These are phyloP conservation scores for Calonectria pseudoreteaudii DNA, from an alignment of 2,329 filamentous ascomycete species.

Conservation along the genomic window DNA sequence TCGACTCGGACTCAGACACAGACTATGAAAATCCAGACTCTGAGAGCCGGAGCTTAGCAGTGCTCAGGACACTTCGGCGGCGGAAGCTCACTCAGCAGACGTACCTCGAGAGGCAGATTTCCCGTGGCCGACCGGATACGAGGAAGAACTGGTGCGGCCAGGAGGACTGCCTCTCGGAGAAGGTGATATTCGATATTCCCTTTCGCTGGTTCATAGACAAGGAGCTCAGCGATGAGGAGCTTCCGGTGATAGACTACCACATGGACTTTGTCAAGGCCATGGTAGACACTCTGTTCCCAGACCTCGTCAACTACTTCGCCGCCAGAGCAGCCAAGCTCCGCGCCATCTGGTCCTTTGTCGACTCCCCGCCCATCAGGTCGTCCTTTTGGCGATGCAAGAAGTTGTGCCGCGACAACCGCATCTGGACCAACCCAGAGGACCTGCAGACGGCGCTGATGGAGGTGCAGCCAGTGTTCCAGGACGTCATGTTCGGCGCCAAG, in stretches of 20 bases:
- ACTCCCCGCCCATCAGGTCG: conserved; percentile 40
- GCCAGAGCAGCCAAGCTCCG: conserved; percentile 26
- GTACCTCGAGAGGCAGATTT: conserved; percentile 30
- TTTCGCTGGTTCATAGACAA: conserved; percentile 12
- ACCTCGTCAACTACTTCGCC: conserved; percentile 3
- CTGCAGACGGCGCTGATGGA: conserved; percentile 23
- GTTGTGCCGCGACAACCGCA: background rate
- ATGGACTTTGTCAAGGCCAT: conserved; percentile 34
- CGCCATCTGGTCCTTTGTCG: conserved; percentile 38
- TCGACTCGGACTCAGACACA: background rate
- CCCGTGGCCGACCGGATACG: conserved; percentile 33
- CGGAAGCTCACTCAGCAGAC: conserved; percentile 2
- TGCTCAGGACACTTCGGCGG: background rate
- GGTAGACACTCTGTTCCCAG: conserved; percentile 27
- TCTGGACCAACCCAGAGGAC: conserved; percentile 4
- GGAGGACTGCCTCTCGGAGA: conserved; percentile 26
- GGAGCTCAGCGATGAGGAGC: conserved; percentile 7
- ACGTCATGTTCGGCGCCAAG: conserved; percentile 35
- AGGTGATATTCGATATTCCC: conserved; percentile 24
- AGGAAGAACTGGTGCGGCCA: conserved; percentile 32
- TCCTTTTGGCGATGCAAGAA: conserved; percentile 36
- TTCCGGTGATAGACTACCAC: conserved; percentile 30
- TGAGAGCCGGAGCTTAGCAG: background rate
- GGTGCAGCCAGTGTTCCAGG: conserved; percentile 23
- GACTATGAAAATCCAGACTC: background rate